phyloP scores from a whole-genome alignment of 805 yeast species.

The Wickerhamiella qilinensis region DNA sequence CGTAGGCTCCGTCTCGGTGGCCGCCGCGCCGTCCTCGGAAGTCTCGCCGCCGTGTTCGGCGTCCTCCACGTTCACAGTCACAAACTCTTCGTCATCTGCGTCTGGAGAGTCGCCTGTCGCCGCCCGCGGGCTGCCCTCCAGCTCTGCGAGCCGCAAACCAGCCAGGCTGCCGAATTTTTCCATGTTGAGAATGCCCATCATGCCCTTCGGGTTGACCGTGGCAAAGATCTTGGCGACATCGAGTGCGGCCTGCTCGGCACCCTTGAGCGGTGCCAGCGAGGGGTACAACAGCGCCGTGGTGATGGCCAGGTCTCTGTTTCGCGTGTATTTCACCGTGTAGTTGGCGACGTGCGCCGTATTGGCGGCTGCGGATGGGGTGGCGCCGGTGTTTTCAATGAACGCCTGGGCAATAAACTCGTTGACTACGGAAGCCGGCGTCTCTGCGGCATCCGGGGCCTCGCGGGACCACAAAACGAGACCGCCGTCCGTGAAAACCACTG shows the following conservation, averaged over 20 bases:
- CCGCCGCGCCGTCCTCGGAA: not conserved
- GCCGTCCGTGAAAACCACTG: conserved; percentile 31
- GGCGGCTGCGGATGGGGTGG: conserved; percentile 16
- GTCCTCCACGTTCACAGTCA: too few relatives aligned
- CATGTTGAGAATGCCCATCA: conserved; percentile 8
- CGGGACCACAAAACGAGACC: conserved; percentile 38
- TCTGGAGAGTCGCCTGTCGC: not conserved
- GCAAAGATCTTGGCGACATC: conserved; percentile 21
- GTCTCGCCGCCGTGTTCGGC: not conserved
- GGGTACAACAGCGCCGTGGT: conserved; percentile 24
- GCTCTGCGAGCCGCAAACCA: conserved; percentile 20
- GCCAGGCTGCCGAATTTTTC: conserved; percentile 19
- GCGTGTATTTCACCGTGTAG: conserved; percentile 30
- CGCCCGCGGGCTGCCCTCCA: conserved; percentile 23
- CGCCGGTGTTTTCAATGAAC: conserved; percentile 25
- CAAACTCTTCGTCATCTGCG: too few relatives aligned
- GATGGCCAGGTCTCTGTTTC: conserved; percentile 29
- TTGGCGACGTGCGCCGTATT: conserved; percentile 21
- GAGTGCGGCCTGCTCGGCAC: conserved; percentile 20
- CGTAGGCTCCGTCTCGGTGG: not conserved
- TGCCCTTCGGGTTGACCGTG: conserved; percentile 10
- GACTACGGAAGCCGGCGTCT: conserved; percentile 26
- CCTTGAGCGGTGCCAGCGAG: conserved; percentile 20
- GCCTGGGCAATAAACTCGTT: conserved; percentile 35
- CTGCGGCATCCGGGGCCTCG: conserved; percentile 19